Evolutionary conservation across 257 asterid genomes (phyloP).

Genomic region (Agastache rugosa): DNA sequence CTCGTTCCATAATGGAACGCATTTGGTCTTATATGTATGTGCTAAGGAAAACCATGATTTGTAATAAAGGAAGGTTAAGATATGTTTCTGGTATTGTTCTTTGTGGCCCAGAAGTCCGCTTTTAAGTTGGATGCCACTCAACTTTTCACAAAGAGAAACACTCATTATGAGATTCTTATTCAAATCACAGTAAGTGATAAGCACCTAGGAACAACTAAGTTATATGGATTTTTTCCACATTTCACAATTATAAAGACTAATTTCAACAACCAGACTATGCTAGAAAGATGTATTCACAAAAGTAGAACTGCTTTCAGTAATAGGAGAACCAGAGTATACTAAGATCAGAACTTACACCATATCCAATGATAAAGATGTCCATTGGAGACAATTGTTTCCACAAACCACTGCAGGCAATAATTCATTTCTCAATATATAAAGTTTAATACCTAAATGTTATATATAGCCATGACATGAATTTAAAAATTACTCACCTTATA

Average conservation of each 20-base stretch:
- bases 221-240: slow-evolving; percentile 14
- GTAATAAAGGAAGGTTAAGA: slow-evolving; percentile 6
- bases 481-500: slow-evolving; percentile 61
- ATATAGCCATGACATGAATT: slow-evolving; percentile 27
- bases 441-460: slow-evolving; percentile 27
- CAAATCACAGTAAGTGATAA: slow-evolving; percentile 27
- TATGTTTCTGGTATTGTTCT: slow-evolving; percentile 20
- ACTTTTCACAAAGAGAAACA: slow-evolving; percentile 3
- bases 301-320: slow-evolving; percentile 21
- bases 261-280: slow-evolving; percentile 20
- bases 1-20: slow-evolving; percentile 1
- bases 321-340: slow-evolving; percentile 23
- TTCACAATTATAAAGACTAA: slow-evolving; percentile 12
- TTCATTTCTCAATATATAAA: slow-evolving; percentile 29
- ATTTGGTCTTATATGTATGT: slow-evolving; percentile 15
- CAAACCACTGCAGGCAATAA: slow-evolving; percentile 62
- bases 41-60: neutral
- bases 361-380: slow-evolving; percentile 91
- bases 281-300: slow-evolving; percentile 30
- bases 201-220: slow-evolving; percentile 1
- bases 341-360: slow-evolving; percentile 73
- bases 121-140: slow-evolving; percentile 13
- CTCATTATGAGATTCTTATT: slow-evolving; percentile 1
- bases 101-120: slow-evolving; percentile 20
- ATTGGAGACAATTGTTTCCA: slow-evolving; percentile 87